A percentile compares a stretch with the other conserved stretches of the same genome.
Evolutionary conservation across 1,284 basidiomycete genomes (phyloP).

Genomic region (Moesziomyces sp.): DNA sequence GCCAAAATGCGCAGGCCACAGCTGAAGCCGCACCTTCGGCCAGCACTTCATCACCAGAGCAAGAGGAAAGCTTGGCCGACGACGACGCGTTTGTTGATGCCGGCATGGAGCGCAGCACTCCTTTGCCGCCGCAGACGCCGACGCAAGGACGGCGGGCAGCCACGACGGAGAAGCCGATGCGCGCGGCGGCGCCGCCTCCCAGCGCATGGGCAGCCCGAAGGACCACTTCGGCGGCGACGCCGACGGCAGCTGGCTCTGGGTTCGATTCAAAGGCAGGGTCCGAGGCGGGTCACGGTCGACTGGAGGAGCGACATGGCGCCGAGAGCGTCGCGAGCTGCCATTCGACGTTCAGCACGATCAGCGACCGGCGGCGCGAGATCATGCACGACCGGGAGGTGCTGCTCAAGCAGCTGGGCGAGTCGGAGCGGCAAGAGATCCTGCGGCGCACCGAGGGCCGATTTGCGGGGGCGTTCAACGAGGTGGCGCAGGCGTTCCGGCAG

Average conservation of each 20-base stretch:
- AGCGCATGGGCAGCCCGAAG: slow-evolving; percentile 21
- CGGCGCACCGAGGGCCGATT: slow-evolving; percentile 54
- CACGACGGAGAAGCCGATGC: slow-evolving; percentile 9
- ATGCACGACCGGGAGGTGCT: slow-evolving; percentile 35
- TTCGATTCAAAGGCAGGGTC: slow-evolving; percentile 1
- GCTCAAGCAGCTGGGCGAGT: slow-evolving; percentile 21
- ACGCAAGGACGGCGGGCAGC: slow-evolving; percentile 1
- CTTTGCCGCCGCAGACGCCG: slow-evolving; percentile 6
- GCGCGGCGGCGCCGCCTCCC: slow-evolving; percentile 7
- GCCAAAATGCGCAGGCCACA: too few relatives aligned
- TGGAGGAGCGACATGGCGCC: slow-evolving; percentile 14
- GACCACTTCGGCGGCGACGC: not conserved
- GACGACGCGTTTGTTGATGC: too few relatives aligned
- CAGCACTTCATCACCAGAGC: too few relatives aligned
- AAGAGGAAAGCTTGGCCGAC: too few relatives aligned
- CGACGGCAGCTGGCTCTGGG: not conserved
- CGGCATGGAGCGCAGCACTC: too few relatives aligned
- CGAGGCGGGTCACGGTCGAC: slow-evolving; percentile 10
- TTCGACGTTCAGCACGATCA: slow-evolving; percentile 34
- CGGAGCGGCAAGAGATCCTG: slow-evolving; percentile 31
- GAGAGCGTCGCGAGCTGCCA: slow-evolving; percentile 18
- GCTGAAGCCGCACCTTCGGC: too few relatives aligned
- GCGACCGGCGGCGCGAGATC: slow-evolving; percentile 45
- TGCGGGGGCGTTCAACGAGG: slow-evolving; percentile 53
- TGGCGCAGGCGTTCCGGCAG: slow-evolving; percentile 56